phyloP scores from a whole-genome alignment of 306 rosid species.

The Sechiopsis laciniata region DNA sequence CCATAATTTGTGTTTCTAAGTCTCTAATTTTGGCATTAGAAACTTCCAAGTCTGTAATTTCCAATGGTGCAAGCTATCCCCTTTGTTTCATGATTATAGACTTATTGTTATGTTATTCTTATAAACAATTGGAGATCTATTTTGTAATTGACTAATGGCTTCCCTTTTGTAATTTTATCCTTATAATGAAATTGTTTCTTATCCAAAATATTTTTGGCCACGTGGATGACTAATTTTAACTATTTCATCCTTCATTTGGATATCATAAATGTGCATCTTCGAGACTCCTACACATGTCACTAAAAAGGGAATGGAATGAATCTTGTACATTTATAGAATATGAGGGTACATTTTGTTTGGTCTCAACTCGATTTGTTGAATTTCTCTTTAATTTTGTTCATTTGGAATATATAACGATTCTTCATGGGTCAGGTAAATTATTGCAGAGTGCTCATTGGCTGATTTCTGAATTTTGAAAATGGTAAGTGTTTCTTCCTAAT shows the following conservation, averaged over 20 bases:
- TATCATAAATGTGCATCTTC: background rate
- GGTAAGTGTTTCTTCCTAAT: background rate
- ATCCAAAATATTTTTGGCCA: no score
- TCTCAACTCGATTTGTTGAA: background rate
- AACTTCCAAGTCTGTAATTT: no score
- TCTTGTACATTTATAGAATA: background rate
- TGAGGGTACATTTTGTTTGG: background rate
- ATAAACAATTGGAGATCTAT: no score
- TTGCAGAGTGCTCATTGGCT: background rate
- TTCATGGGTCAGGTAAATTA: constrained; percentile 23
- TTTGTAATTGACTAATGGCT: no score
- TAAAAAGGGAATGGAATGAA: background rate
- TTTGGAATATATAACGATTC: background rate
- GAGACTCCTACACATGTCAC: background rate
- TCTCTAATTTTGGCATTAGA: background rate
- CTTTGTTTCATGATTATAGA: no score
- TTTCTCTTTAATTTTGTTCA: background rate
- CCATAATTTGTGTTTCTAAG: background rate
- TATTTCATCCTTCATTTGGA: background rate
- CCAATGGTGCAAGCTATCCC: no score
- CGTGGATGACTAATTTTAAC: background rate
- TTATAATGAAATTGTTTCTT: no score
- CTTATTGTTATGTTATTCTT: no score
- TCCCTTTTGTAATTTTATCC: no score
- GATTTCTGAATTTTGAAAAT: constrained; percentile 2